A percentile compares a stretch with the other conserved stretches of the same genome.
Conservation (phyloP, 225 moss, liverwort and hornwort genomes). For the Polytrichum formosum region DNA sequence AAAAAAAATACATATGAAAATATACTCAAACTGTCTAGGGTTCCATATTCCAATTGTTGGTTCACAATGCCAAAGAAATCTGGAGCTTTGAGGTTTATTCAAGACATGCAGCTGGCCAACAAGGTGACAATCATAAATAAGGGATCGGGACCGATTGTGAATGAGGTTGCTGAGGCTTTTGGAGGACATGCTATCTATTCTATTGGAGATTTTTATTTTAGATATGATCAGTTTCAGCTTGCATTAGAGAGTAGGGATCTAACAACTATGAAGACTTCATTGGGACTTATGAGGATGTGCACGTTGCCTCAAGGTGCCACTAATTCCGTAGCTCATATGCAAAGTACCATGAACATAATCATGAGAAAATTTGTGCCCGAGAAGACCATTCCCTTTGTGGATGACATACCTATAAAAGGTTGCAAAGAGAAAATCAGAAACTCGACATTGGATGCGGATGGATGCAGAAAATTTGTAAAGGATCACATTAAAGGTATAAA, state of each 20-base stretch:
- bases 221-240: background rate
- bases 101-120: slow-evolving; percentile 11
- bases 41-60: background rate
- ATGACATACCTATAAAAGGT: slow-evolving; percentile 2
- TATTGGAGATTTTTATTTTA: slow-evolving; percentile 10
- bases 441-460: background rate
- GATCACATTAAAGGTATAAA: too few species aligned
- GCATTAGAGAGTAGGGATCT: too few species aligned
- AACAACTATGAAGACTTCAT: too few species aligned
- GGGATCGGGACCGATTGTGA: slow-evolving; percentile 4
- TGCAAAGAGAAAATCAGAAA: background rate
- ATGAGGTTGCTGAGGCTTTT: slow-evolving; percentile 22
- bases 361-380: slow-evolving; percentile 5
- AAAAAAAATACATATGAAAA: slow-evolving; percentile 1
- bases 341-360: slow-evolving; percentile 12
- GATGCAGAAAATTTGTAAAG: slow-evolving; percentile 4
- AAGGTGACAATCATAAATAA: slow-evolving; percentile 12
- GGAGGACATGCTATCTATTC: slow-evolving; percentile 18
- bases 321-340: slow-evolving; percentile 2
- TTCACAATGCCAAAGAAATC: background rate
- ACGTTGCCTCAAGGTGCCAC: too few species aligned
- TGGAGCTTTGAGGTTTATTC: background rate
- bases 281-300: too few species aligned
- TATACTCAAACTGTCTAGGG: background rate
- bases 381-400: slow-evolving; percentile 3